Evolutionary conservation across 2,329 filamentous ascomycete genomes (phyloP), one percentile per base, ranked within the genome.

Genomic region (Neurospora crassa): DNA sequence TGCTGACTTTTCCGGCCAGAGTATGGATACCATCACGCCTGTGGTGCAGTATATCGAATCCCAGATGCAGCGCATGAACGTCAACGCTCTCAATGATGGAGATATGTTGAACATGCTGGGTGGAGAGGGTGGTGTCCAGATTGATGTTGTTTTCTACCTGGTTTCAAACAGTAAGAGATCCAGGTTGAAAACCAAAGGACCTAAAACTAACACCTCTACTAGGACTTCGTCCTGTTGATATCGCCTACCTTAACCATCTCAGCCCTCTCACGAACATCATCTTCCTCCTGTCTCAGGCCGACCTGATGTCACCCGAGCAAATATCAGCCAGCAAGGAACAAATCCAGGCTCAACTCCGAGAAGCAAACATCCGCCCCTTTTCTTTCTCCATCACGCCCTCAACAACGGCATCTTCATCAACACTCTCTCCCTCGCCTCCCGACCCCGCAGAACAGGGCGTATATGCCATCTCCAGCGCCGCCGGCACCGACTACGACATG

Each of bases 61-160:
- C 67, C 87, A 90, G 74, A 81, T 95, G 18, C 84, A 86, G 71
- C 88, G 89, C 74, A 88, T 89, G 53, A 85, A 86, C n/a, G 84
- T 86, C 3, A 85, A 91, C 68, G 82, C 87, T n/a, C 82, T 93
- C 76, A 87, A 85, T 40, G 92, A 95, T 74, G 84, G 85, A 18
- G 94, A 98, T 76, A 83, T 97, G 53, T 84, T 95, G 71, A 89
- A 88, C 59, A 83, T 97, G 71, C 82, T 98, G 2, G 92, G 92
- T 73, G 93, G 93, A 11, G 91, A 91, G 71, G 94, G 94, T 45
- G 94, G 93, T 20, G 87, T 91, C 18, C 90, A 95, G 75, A 91
- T 98, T 40, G 95, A 98, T 81, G 89, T 89, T 4, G 88, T 97
- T 1, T 83, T 99, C 45, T 98, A 97, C 79, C 82, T 98, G 70